Evolutionary conservation across 108 stramenopile genomes (phyloP), one percentile per base, ranked within the genome.

Genomic region (Cafeteria roenbergensis): DNA sequence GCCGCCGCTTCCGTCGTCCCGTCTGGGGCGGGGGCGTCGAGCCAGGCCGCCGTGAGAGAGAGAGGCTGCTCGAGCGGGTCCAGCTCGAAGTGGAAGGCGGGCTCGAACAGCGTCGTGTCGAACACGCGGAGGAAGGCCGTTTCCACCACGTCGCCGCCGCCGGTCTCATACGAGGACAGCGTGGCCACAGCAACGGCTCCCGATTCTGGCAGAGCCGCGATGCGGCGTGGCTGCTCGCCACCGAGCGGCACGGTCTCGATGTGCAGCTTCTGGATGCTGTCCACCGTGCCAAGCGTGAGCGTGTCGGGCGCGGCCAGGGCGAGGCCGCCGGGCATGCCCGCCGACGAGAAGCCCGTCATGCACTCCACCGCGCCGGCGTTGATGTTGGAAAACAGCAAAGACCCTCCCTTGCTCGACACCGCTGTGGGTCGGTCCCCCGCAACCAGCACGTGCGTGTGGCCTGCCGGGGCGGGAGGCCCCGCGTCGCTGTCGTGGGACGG

Each of bases 251-350:
- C 81, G 35, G 92, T 88, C 28, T 87, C 87, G 48, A 97, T 88
- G 77, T 98, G 94, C 64, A 98, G 86, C 76, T 92, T 94, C 78
- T 98, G 91, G 65, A 98, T 91, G 68, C 91, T 88, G 71, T 98
- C 94, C 57, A 95, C 92, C 33, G 89, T 87, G 9, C 96, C 96
- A 53, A 98, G 78, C 50, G 88, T 79, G 50, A 98, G 73, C 51
- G 74, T 80, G 26, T 71, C 71, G 65, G 93, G 92, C 48, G 91
- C 89, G 22, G 91, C 85, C 26, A 98, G 73, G 56, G 92, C 90
- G 21, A 98, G 78, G 55, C 91, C 90, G 69, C 92, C 90, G 61
- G 81, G 81, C 52, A 84, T 80, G 34, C 51, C 62, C 51, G 71
- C 69, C 25, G 81, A 71, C 67, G 82, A 63, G 57, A 84, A 84